Evolutionary conservation across 2,329 filamentous ascomycete genomes (phyloP), one percentile per base, ranked within the genome.

Genomic region (Penicillium decumbens): DNA sequence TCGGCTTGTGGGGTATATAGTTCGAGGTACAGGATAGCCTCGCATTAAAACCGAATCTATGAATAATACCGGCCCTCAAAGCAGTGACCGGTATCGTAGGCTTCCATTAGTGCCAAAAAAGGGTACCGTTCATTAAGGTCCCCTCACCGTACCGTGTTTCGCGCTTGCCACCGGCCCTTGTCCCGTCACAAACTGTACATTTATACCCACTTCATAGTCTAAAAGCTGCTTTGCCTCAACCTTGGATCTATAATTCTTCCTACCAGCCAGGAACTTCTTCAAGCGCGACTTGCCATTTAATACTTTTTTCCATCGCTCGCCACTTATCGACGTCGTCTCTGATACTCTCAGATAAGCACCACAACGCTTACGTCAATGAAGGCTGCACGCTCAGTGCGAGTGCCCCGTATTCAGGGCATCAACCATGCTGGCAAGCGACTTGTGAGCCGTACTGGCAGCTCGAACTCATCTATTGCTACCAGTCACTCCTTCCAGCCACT

Each of bases 371-470:
- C 24, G 51, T 50, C 32, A 20, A 68, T 68, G 66, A 67, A 62
- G 47, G 53, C 60, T 43, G 57, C 62, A 51, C 65, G 60, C 49
- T 59, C 64, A 25, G 53, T 65, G 51, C 64, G 62, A 27, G 50
- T 55, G 43, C 55, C 59, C 29, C 49, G 47, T 42, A 24, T 51
- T 24, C 50, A 53, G 47, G 50, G 47, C 12, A 45, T 49, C 15
- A 45, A 49, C 5, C 53, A 48, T 48, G 45, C 49, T 18, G 49
- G 46, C 27, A 45, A 47, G 18, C 48, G 66, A 54, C 60, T 58
- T 32, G 66, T 69, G 37, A 69, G 66, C 51, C 60, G 61, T 15
- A 69, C 66, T 13, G 60, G 61, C 51, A 68, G 64, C 45, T 53
- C 65, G 7, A 62, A 62, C 48, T 67, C 66, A 1, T 66, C 66